Base-by-base conservation (phyloP, 148 eudicot genomes). In the Chenopodium formosanum region DNA sequence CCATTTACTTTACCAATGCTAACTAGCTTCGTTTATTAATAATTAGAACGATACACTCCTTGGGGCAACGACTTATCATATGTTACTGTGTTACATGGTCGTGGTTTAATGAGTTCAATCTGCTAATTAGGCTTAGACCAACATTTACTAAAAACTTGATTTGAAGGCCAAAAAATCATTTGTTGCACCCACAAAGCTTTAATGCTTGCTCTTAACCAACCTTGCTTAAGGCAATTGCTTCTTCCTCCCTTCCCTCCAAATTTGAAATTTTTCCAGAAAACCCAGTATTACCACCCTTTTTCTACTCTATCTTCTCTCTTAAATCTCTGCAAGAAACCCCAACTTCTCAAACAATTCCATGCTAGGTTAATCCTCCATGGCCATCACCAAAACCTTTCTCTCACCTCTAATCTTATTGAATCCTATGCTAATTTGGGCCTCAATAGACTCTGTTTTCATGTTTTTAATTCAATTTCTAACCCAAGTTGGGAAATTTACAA, bases 341-440 rank as follows among this genome's bases (percentile, higher is more conserved):
- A 69, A 4, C 82, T 78, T 70, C 88, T 86, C 75, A 82, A 81
- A 70, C 84, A 86, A 86, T 78, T 78, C 37, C 88, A 83, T 75
- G 88, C 86, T 60, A 79, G 86, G 70, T 86, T 65, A 48, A 78
- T 81, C 74, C 84, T 86, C 76, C 86, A 83, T 78, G 86, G 86
- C 78, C 88, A 81, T 66, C 80, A 86, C 63, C 82, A 75, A 53
- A 83, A 86, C 84, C 70, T 71, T 48, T 44, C 71, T 25, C 84
- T 84, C 70, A 62, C 78, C 25, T 81, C 80, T 73, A 68, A 63
- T 10, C 84, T 86, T 82, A 66, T 83, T 10, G 70, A 74, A 69
- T 27, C 68, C 48, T 86, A 86, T 40, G 70, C 86, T 50, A 81
- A 70, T 66, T 62, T 86, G 37, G 86, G 88, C 65, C 81, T 50